Conservation (phyloP, 1,284 basidiomycete genomes). For the Trichosporon sp. region DNA sequence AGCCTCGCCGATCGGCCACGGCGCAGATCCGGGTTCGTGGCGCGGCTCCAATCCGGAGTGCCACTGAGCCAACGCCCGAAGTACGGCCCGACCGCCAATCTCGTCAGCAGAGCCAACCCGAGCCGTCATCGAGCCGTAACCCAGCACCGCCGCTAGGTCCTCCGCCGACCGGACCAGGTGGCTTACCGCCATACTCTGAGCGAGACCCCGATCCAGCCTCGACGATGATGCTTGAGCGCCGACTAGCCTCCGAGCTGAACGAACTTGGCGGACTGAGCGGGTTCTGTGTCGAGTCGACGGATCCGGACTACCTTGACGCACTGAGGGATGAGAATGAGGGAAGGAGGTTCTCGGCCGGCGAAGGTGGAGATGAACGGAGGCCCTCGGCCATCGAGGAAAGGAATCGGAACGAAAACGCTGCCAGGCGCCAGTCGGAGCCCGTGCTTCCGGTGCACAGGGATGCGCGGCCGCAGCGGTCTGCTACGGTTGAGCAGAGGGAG, state of each 20-base stretch:
- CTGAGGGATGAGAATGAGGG: not conserved
- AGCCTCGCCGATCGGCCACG: not conserved
- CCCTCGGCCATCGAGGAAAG: not conserved
- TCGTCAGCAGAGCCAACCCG: not conserved
- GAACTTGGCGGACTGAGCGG: not conserved
- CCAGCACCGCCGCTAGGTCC: too few species aligned
- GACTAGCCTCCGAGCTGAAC: not conserved
- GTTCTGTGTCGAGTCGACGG: not conserved
- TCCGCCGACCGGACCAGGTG: not conserved
- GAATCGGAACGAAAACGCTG: not conserved
- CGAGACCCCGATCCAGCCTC: not conserved
- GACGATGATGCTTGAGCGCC: not conserved
- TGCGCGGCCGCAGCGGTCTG: too few species aligned
- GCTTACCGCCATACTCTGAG: not conserved
- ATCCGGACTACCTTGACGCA: not conserved
- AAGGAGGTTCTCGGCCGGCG: not conserved
- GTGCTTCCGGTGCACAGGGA: not conserved
- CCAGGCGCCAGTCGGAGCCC: not conserved
- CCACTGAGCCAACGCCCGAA: too few species aligned
- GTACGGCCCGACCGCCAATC: too few species aligned
- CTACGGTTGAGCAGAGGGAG: too few species aligned
- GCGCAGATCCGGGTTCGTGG: not conserved
- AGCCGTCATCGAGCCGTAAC: not conserved
- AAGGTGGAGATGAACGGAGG: not conserved
- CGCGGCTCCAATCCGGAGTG: not conserved